Percentiles rank a stretch among this genome's conserved stretches.
These are phyloP conservation scores for Rhizoclosmatium sp. DNA, from an alignment of 192 early-diverging fungal species.

Conservation along the genomic window DNA sequence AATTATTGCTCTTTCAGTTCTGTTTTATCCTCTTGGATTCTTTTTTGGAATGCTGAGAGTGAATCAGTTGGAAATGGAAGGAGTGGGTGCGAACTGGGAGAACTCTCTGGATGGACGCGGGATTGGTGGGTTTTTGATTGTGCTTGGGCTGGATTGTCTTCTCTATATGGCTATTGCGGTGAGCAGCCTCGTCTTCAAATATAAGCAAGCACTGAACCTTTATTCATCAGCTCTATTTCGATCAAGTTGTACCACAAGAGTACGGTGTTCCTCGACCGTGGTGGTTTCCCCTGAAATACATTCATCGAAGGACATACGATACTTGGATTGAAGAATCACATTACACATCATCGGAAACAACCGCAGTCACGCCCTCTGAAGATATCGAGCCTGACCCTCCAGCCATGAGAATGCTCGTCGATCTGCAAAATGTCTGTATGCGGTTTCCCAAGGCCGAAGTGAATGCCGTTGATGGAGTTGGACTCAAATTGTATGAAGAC, in stretches of 20 bases:
- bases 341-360: neutral
- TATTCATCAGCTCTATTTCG: conserved; percentile 47
- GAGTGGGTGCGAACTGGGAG: conserved; percentile 26
- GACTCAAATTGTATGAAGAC: conserved; percentile 61
- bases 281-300: conserved; percentile 58
- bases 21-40: conserved; percentile 36
- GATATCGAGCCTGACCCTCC: conserved; percentile 38
- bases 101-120: conserved; percentile 28
- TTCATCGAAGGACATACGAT: conserved; percentile 8
- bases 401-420: conserved; percentile 50
- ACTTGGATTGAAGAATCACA: neutral
- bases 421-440: conserved; percentile 57
- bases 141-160: conserved; percentile 4
- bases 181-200: neutral
- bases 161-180: conserved; percentile 17
- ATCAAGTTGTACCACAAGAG: conserved; percentile 67
- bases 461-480: conserved; percentile 59
- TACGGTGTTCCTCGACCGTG: conserved; percentile 73
- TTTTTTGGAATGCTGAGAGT: conserved; percentile 33
- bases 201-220: neutral
- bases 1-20: conserved; percentile 10
- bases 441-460: conserved; percentile 31
- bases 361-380: neutral
- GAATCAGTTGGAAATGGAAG: conserved; percentile 32
- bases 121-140: conserved; percentile 35